phyloP scores from a whole-genome alignment of 2,329 filamentous ascomycete genomes.

The Fusarium sublunatum region DNA sequence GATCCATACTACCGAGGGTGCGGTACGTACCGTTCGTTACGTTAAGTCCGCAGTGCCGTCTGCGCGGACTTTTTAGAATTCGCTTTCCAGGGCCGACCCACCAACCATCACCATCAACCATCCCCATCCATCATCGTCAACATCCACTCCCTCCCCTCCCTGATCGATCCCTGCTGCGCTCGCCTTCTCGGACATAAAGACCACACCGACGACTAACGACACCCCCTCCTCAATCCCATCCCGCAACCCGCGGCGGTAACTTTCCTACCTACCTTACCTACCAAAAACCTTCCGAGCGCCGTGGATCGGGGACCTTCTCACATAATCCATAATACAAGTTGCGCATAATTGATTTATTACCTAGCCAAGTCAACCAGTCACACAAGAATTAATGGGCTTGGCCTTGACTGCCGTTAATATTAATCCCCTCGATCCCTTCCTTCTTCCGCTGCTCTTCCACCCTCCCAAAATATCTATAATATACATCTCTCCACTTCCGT shows the following conservation, averaged over 20 bases:
- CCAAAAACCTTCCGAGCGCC: conserved; percentile 44
- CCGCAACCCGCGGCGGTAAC: conserved; percentile 28
- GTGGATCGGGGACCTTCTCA: conserved; percentile 41
- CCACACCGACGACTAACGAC: conserved; percentile 49
- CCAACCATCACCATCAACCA: conserved; percentile 36
- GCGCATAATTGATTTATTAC: conserved; percentile 26
- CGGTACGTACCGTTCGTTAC: conserved; percentile 10
- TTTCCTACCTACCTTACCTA: conserved; percentile 21
- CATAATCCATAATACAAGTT: conserved; percentile 43
- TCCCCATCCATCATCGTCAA: conserved; percentile 8
- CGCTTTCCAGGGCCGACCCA: conserved; percentile 30
- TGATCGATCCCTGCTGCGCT: conserved; percentile 41
- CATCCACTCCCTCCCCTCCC: conserved; percentile 27
- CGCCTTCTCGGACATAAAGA: conserved; percentile 57
- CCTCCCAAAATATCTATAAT: conserved; percentile 33
- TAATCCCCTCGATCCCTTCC: conserved; percentile 41
- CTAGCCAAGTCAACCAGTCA: conserved; percentile 27
- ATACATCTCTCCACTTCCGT: conserved; percentile 21
- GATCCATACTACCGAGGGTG: background rate
- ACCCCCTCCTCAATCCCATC: conserved; percentile 19
- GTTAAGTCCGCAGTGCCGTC: conserved; percentile 33
- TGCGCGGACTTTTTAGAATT: conserved; percentile 41
- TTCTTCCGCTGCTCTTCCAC: conserved; percentile 17
- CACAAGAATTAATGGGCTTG: conserved; percentile 25
- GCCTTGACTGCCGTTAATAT: conserved; percentile 42